phyloP scores from a whole-genome alignment of 768 basidiomycete species.

The Naganishia friedmannii region DNA sequence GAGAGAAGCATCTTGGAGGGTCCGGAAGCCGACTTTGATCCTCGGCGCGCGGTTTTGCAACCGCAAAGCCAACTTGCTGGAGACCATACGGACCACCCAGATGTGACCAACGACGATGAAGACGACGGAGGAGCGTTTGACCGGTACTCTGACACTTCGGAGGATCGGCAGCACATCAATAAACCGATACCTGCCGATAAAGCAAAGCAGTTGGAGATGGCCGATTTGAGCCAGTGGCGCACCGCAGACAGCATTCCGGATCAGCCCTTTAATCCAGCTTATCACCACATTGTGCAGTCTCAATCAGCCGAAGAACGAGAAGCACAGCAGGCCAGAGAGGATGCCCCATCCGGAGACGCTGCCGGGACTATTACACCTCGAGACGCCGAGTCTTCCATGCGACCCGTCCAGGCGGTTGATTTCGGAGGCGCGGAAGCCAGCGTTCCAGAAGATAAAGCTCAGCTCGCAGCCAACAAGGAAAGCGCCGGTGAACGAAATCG shows the following conservation, averaged over 20 bases:
- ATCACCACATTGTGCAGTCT: not conserved
- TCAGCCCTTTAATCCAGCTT: not conserved
- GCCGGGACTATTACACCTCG: not conserved
- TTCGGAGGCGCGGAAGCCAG: conserved; percentile 10
- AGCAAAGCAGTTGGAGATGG: conserved; percentile 11
- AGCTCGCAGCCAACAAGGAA: conserved; percentile 37
- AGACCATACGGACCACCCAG: not conserved
- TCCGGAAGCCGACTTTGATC: conserved; percentile 39
- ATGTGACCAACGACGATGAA: not conserved
- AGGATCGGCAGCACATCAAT: conserved; percentile 5
- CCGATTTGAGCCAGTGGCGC: not conserved
- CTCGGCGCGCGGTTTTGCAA: conserved; percentile 19
- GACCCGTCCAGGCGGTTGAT: not conserved
- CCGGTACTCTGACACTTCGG: conserved; percentile 2
- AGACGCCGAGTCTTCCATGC: not conserved
- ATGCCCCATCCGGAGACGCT: not conserved
- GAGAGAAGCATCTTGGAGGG: conserved; percentile 39
- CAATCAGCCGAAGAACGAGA: conserved; percentile 5
- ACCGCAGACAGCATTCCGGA: not conserved
- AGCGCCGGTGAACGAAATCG: conserved; percentile 30
- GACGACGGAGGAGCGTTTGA: not conserved
- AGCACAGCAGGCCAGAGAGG: conserved; percentile 4
- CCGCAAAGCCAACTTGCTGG: not conserved
- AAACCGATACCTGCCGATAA: conserved; percentile 4
- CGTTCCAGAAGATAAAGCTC: conserved; percentile 28